A percentile compares a stretch with the other conserved stretches of the same genome.
Conservation (phyloP, 768 basidiomycete species). For the Sarcodon aspratus region DNA sequence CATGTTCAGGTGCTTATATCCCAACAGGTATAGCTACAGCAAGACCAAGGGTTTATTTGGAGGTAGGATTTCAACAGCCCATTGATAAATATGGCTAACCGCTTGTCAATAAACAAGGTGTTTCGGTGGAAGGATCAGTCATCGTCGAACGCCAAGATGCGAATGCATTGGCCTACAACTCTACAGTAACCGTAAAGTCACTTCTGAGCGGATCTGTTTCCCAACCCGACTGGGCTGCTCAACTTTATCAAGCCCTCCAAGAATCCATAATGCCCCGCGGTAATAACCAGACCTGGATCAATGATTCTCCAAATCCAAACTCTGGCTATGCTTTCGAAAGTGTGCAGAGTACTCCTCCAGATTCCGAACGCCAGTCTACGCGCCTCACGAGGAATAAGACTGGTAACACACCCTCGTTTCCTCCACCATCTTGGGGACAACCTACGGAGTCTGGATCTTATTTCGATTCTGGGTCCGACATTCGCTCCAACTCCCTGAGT, state of each 20-base stretch:
- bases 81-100: background rate
- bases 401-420: conserved; percentile 32
- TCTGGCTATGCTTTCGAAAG: conserved; percentile 48
- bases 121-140: conserved; percentile 81
- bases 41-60: conserved; percentile 93
- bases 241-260: conserved; percentile 66
- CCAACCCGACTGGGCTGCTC: conserved; percentile 69
- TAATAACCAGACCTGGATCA: conserved; percentile 47
- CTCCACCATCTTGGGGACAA: conserved; percentile 54
- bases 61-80: conserved; percentile 15
- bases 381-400: conserved; percentile 36
- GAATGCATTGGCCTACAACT: conserved; percentile 70
- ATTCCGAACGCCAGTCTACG: background rate
- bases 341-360: conserved; percentile 27
- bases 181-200: conserved; percentile 63
- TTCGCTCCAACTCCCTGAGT: conserved; percentile 6
- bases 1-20: conserved; percentile 1
- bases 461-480: conserved; percentile 23
- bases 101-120: conserved; percentile 19
- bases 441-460: conserved; percentile 41
- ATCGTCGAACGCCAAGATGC: conserved; percentile 94
- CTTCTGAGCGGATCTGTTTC: conserved; percentile 71
- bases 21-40: conserved; percentile 71
- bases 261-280: conserved; percentile 62
- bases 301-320: conserved; percentile 29